phyloP scores from a whole-genome alignment of 148 eudicot genomes.

The Arctostaphylos glauca region DNA sequence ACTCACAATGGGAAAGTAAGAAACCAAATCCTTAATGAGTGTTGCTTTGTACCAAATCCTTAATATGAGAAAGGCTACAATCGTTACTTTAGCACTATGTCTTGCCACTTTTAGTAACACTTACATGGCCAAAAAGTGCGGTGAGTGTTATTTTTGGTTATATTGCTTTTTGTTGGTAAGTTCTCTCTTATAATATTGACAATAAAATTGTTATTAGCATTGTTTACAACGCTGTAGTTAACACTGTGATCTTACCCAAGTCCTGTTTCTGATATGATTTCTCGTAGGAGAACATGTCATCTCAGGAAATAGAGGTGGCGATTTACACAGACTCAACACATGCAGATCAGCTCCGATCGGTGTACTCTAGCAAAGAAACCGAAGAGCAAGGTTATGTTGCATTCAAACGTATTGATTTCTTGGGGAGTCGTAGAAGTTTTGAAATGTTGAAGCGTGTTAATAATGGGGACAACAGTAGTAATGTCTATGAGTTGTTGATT shows the following conservation, averaged over 20 bases:
- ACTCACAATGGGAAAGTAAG: background rate
- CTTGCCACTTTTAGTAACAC: background rate
- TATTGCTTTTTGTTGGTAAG: background rate
- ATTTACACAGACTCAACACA: conserved; percentile 91
- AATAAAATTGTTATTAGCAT: background rate
- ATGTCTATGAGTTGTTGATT: conserved; percentile 72
- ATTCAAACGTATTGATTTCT: conserved; percentile 71
- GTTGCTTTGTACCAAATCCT: background rate
- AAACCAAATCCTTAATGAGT: background rate
- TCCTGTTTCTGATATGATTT: conserved; percentile 12
- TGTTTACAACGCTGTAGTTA: background rate
- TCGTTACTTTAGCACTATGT: background rate
- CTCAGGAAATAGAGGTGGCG: conserved; percentile 70
- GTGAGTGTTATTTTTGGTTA: background rate
- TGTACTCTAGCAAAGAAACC: conserved; percentile 52
- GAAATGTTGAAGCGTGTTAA: conserved; percentile 90
- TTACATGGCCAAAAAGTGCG: background rate
- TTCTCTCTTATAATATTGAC: background rate
- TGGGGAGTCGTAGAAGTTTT: conserved; percentile 85
- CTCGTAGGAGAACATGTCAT: conserved; percentile 69
- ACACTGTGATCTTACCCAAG: background rate
- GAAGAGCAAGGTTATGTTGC: conserved; percentile 36
- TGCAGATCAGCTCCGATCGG: conserved; percentile 70
- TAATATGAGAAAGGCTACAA: background rate
- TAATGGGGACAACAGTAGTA: conserved; percentile 66